Evolutionary conservation across 2,329 filamentous ascomycete genomes (phyloP), one percentile per base, ranked within the genome.

Genomic region (Mollisia scopiformis): DNA sequence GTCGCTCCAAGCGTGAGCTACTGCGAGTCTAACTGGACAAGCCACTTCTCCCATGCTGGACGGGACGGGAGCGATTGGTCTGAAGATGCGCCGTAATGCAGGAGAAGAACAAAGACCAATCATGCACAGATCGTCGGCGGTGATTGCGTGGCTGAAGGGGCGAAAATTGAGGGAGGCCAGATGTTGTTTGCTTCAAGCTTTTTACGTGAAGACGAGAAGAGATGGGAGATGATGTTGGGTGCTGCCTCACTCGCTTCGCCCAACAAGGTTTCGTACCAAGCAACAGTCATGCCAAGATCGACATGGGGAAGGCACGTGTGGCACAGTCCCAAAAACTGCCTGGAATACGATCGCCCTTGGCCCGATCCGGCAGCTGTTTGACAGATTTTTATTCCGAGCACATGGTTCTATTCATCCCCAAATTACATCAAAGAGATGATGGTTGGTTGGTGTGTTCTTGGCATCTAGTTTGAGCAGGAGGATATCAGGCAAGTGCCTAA

Each of bases 101-200:
- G 25, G 25, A 14, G 43, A 23, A 6, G 6, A 25, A 14, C 11
- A 47, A 16, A 6, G 16, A 16, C 43, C 43, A 47, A 47, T 47
- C 43, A 47, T 47, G 2, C 28, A 14, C 5, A 23, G 25, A 25
- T 47, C 23, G n/a, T 47, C 43, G 21, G 23, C 25, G 1, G n/a
- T 47, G 43, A 47, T 47, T 27, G 43, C 43, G 43, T 47, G 43
- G 43, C 43, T 47, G 43, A 47, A 28, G 43, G n/a, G n/a, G 43
- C 43, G 31, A 47, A 47, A 47, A 27, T 11, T 47, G 5, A 3
- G 3, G 23, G 6, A 16, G n/a, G n/a, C n/a, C n/a, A n/a, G n/a
- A n/a, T 6, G 21, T 27, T 46, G 43, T 47, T 47, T 16, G 43
- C 43, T 47, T 47, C 43, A 47, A 47, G 43, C 43, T 47, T 47